Base-by-base conservation (phyloP, 768 basidiomycete species). In the Daedaleopsis sinensis region DNA sequence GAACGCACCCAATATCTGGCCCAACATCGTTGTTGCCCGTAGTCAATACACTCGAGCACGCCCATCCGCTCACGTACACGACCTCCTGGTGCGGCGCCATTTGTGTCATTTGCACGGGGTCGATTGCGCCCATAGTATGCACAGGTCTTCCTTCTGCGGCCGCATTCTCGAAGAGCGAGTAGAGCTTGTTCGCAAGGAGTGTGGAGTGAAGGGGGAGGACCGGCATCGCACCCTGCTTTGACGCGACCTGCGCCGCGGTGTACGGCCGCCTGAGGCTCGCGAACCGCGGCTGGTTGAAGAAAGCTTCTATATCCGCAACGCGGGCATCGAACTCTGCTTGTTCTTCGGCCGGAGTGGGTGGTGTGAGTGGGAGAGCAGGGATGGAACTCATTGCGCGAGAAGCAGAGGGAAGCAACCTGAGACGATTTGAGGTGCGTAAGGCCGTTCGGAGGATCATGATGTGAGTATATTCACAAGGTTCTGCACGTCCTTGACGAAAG, bases 51-150 rank as follows among this genome's bases (percentile, higher is more conserved):
- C 91, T 93, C 47, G 90, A 91, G 24, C 87, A 82, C 15, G 92
- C 94, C 94, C 94, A 96, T 11, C 96, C 95, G 52, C 90, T 92
- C n/a, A 98, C 79, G 68, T 98, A 98, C 3, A 94, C 84, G 37
- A 90, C 87, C 70, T 97, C 90, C 68, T 93, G 90, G 68, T 91
- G 83, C 55, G 78, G 78, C 9, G 93, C 95, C 91, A 94, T 93
- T 76, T 97, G 94, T 0, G 93, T 94, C 90, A 95, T 93, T 76
- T 93, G 94, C 15, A 95, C 84, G 0, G 94, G 94, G 72, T 97
- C 96, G 63, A 97, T 90, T 5, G 93, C 94, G 43, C 94, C 94
- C 85, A 96, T 88, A 1, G 95, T 96, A 68, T 93, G 91, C 13
- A 96, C 84, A 0, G 94, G 93, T 64, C 79, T 79, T 35, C 83